Base-by-base conservation (phyloP, 163 green algal genomes). In the Chloroidium sp. region DNA sequence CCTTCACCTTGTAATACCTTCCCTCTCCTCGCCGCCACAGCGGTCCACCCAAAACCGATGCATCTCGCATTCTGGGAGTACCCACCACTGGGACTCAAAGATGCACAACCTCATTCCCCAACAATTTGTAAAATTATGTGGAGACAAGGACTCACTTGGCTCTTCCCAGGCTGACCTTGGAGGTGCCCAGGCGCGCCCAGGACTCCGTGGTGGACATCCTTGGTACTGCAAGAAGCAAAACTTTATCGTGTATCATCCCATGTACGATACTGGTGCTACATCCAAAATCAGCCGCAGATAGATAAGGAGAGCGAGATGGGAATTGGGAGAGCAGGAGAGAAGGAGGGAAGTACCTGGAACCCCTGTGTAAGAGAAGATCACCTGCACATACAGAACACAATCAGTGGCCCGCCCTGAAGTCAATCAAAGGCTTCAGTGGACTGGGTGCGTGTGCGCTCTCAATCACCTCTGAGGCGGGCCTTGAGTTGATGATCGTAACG, bases 161-260 rank as follows among this genome's bases (percentile, higher is more conserved):
- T 2, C 82, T 64, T 2, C 82, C 82, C 68, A 86, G 76, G 69
- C 82, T 86, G 76, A 86, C 79, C 14, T 75, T 36, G 14, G 74
- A 64, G 2, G 79, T 85, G 14, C 82, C 82, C 58, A 85, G 61
- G 2, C n/a, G 68, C 4, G 61, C n/a, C 59, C 72, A 64, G 2
- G 67, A 76, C 69, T 69, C 78, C 67, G 69, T 82, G 13, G 69
- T 59, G 2, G 67, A 59, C 78, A 76, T 72, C 64, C 8, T 77
- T 1, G 68, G 78, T 13, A 69, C 78, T 82, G 78, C 78, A 13
- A 2, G 61, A 69, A 58, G n/a, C 60, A 57, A 72, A 10, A 59
- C 60, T 4, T 59, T 69, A 8, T 79, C 13, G 59, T 2, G 8
- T 58, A 10, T 59, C 62, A 58, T 58, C 57, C 14, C 75, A 78